phyloP scores from a whole-genome alignment of 768 basidiomycete species.

The Serpula lacrymans region DNA sequence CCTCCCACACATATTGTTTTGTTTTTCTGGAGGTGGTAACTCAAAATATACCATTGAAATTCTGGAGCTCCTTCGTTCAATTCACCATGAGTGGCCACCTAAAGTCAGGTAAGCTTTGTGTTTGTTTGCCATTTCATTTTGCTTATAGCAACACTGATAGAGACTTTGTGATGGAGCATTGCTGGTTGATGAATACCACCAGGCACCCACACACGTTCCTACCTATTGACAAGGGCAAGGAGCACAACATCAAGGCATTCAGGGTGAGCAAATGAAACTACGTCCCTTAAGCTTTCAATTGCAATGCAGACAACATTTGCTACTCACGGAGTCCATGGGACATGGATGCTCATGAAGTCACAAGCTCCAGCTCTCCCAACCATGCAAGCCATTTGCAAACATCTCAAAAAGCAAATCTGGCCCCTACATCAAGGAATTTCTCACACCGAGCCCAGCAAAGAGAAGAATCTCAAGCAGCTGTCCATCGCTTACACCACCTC shows the following conservation, averaged over 20 bases:
- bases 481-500: slow-evolving; percentile 1
- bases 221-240: slow-evolving; percentile 30
- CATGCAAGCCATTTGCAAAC: slow-evolving; percentile 16
- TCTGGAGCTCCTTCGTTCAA: slow-evolving; percentile 21
- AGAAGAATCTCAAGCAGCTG: slow-evolving; percentile 6
- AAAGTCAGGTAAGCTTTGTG: slow-evolving; percentile 15
- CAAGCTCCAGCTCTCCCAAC: slow-evolving; percentile 30
- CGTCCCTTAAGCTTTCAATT: too few species aligned
- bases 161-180: slow-evolving; percentile 23
- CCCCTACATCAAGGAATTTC: slow-evolving; percentile 21
- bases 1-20: slow-evolving; percentile 20
- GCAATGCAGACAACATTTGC: too few species aligned
- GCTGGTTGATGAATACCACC: slow-evolving; percentile 30
- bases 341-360: slow-evolving; percentile 31
- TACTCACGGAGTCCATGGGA: too few species aligned
- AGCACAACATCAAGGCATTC: slow-evolving; percentile 35
- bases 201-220: slow-evolving; percentile 20
- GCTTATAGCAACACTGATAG: too few species aligned
- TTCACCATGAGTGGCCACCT: slow-evolving; percentile 24
- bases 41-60: slow-evolving; percentile 24
- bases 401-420: slow-evolving; percentile 26
- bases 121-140: too few species aligned
- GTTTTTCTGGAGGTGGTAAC: slow-evolving; percentile 22
- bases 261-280: too few species aligned
- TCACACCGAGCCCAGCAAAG: slow-evolving; percentile 20